Conservation (phyloP, 2,329 filamentous ascomycete genomes). For the Venturia asperata region DNA sequence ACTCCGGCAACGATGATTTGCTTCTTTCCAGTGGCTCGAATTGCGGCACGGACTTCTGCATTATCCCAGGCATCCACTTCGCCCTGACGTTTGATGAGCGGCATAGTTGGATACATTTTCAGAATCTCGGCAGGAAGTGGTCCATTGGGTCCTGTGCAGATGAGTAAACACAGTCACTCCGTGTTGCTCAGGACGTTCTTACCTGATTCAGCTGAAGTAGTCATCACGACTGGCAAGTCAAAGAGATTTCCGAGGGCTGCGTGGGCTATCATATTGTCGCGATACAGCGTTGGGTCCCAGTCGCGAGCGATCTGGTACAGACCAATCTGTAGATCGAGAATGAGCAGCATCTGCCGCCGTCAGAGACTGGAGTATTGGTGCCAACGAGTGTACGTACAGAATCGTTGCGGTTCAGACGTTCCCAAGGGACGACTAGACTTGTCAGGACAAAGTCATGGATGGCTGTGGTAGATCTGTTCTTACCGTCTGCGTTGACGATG, state of each 20-base stretch:
- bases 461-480: neutral
- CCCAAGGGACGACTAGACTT: neutral
- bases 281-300: conserved; percentile 58
- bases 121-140: conserved; percentile 62
- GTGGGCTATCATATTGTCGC: conserved; percentile 61
- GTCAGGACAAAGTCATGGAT: neutral
- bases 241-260: conserved; percentile 60
- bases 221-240: conserved; percentile 61
- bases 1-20: conserved; percentile 69
- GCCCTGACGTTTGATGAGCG: conserved; percentile 60
- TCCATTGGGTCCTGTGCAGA: conserved; percentile 56
- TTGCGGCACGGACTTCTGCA: conserved; percentile 56
- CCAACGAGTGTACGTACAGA: neutral
- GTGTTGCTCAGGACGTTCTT: neutral
- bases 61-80: conserved; percentile 77
- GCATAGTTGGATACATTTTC: conserved; percentile 58
- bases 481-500: neutral
- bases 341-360: conserved; percentile 43
- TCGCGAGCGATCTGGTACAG: conserved; percentile 57
- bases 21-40: conserved; percentile 56
- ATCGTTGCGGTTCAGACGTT: neutral
- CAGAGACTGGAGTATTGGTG: neutral
- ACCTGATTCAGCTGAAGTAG: conserved; percentile 58
- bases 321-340: conserved; percentile 55
- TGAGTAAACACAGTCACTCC: neutral